Evolutionary conservation across 1,284 basidiomycete species (phyloP).

Genomic region (Boletus hoseneyae): DNA sequence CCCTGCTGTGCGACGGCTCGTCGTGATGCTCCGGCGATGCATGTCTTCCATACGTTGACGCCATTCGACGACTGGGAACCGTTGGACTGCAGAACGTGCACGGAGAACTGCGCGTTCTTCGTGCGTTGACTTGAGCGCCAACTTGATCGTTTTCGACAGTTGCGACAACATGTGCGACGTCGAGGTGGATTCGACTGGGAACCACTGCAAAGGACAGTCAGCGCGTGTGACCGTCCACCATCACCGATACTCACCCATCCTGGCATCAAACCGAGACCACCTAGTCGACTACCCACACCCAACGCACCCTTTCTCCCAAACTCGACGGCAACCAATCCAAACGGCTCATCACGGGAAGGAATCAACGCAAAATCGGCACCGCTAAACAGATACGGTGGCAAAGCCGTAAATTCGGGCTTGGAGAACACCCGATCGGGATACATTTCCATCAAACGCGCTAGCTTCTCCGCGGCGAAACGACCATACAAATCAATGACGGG

Average conservation of each 20-base stretch:
- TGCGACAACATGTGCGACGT: constrained; percentile 95
- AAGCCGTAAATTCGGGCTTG: constrained; percentile 89
- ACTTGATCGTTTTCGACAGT: constrained; percentile 88
- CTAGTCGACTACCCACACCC: constrained; percentile 88
- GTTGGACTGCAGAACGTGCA: constrained; percentile 87
- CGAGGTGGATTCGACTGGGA: constrained; percentile 89
- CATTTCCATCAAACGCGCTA: constrained; percentile 88
- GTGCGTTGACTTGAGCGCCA: constrained; percentile 85
- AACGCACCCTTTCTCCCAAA: constrained; percentile 94
- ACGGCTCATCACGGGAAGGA: constrained; percentile 92
- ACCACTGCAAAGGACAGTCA: constrained; percentile 60
- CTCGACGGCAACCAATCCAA: constrained; percentile 91
- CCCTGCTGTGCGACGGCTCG: constrained; percentile 67
- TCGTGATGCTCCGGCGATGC: constrained; percentile 78
- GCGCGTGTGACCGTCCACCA: not conserved
- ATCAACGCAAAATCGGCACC: constrained; percentile 94
- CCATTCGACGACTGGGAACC: constrained; percentile 96
- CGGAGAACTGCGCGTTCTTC: constrained; percentile 89
- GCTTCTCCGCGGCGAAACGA: constrained; percentile 90
- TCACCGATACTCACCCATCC: constrained; percentile 72
- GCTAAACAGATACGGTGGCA: constrained; percentile 91
- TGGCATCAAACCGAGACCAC: constrained; percentile 93
- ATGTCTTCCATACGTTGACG: constrained; percentile 93
- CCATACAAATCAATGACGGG: constrained; percentile 94
- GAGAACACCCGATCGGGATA: constrained; percentile 91